Percentiles rank a stretch among this genome's conserved stretches.
phyloP scores from a whole-genome alignment of 2,329 filamentous ascomycete species.

The Chaetomiaceae sp. region DNA sequence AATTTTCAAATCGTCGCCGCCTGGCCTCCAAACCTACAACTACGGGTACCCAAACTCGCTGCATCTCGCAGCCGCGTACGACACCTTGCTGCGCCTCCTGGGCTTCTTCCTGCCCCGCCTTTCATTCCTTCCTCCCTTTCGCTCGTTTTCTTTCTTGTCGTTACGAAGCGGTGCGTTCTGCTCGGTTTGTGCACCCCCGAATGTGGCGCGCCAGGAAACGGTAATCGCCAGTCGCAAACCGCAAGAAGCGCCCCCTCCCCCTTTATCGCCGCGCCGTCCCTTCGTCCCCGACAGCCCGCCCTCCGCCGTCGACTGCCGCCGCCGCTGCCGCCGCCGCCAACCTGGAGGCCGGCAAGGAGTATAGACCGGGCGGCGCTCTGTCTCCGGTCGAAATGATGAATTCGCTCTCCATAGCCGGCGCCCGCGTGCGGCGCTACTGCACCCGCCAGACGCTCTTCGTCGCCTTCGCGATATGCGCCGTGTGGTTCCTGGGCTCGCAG shows the following conservation, averaged over 20 bases:
- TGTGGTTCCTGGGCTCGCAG: slow-evolving; percentile 15
- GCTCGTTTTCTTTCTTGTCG: neutral
- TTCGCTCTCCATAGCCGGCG: slow-evolving; percentile 12
- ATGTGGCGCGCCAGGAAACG: slow-evolving; percentile 3
- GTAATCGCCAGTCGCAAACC: slow-evolving; percentile 1
- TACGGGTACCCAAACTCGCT: too few relatives aligned
- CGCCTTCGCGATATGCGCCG: slow-evolving; percentile 11
- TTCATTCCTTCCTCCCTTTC: neutral
- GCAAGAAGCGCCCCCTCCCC: too few relatives aligned
- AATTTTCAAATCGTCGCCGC: slow-evolving; percentile 3
- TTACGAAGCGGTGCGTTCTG: neutral
- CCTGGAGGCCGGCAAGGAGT: slow-evolving; percentile 4
- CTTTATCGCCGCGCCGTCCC: neutral
- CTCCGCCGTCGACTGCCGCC: too few relatives aligned
- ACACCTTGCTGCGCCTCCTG: slow-evolving; percentile 53
- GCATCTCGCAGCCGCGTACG: too few relatives aligned
- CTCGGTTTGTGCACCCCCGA: neutral
- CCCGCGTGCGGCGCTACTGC: slow-evolving; percentile 13
- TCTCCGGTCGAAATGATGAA: slow-evolving; percentile 11
- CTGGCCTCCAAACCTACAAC: slow-evolving; percentile 56
- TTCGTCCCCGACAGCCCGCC: too few relatives aligned
- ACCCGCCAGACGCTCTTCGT: slow-evolving; percentile 17
- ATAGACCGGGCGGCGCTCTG: slow-evolving; percentile 8
- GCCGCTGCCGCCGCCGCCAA: neutral
- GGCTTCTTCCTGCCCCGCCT: neutral